A percentile compares a stretch with the other conserved stretches of the same genome.
Evolutionary conservation across 2,329 filamentous ascomycete species (phyloP).

Genomic region (Alternaria gansuensis): DNA sequence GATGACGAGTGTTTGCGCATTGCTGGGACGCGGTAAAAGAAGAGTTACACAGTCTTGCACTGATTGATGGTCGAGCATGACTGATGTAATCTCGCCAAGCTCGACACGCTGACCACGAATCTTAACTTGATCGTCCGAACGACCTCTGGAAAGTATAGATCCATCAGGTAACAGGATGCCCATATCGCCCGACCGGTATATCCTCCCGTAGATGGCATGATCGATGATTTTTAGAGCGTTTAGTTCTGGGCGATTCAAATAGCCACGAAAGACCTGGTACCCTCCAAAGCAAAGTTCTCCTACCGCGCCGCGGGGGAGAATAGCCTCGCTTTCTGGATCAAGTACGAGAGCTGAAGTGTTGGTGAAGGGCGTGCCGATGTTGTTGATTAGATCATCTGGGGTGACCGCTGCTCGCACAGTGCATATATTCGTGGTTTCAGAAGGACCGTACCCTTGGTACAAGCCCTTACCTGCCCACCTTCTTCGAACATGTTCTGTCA

Average conservation of each 20-base stretch:
- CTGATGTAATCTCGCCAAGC: conserved; percentile 75
- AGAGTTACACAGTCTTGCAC: conserved; percentile 72
- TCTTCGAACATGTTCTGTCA: conserved; percentile 75
- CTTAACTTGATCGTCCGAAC: conserved; percentile 82
- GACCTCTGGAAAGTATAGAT: conserved; percentile 75
- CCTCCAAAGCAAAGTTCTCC: conserved; percentile 91
- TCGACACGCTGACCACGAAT: conserved; percentile 83
- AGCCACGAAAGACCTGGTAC: conserved; percentile 78
- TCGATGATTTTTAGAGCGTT: conserved; percentile 73
- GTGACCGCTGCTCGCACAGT: conserved; percentile 72
- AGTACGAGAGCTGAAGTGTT: conserved; percentile 81
- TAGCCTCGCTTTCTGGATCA: conserved; percentile 41
- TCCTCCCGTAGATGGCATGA: conserved; percentile 72
- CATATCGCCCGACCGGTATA: conserved; percentile 85
- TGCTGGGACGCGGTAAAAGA: conserved; percentile 58
- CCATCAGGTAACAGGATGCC: conserved; percentile 81
- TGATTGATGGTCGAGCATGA: conserved; percentile 62
- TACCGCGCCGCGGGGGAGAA: conserved; percentile 73
- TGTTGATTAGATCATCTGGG: conserved; percentile 68
- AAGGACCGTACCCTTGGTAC: conserved; percentile 82
- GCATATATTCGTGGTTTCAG: conserved; percentile 88
- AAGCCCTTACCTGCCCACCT: conserved; percentile 74
- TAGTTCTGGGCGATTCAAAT: conserved; percentile 70
- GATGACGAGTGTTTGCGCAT: conserved; percentile 66
- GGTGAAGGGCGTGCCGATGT: conserved; percentile 76